phyloP scores from a whole-genome alignment of 1,139 yeast genomes.

The Wickerhamomyces sp. region DNA sequence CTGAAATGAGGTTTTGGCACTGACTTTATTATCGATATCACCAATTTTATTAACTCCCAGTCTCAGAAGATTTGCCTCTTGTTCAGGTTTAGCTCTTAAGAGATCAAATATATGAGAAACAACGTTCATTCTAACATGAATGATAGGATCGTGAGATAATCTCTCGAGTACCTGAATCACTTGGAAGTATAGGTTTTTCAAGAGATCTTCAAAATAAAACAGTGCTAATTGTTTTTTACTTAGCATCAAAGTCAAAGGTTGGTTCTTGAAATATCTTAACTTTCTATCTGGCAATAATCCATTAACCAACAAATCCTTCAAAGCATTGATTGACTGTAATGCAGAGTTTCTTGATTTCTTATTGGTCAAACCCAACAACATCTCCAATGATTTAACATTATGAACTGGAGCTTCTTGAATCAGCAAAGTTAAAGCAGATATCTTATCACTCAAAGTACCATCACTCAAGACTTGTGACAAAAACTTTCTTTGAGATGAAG shows the following conservation, averaged over 20 bases:
- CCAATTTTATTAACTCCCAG: slow-evolving; percentile 93
- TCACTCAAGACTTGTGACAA: slow-evolving; percentile 82
- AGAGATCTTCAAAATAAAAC: slow-evolving; percentile 84
- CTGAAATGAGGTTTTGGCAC: slow-evolving; percentile 83
- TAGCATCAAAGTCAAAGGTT: slow-evolving; percentile 49
- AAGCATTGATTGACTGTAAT: slow-evolving; percentile 81
- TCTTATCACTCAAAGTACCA: slow-evolving; percentile 95
- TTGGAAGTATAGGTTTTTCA: slow-evolving; percentile 73
- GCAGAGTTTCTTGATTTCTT: slow-evolving; percentile 95
- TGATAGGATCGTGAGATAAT: slow-evolving; percentile 86
- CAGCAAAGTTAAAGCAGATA: slow-evolving; percentile 86
- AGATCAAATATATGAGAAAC: slow-evolving; percentile 76
- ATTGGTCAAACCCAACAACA: slow-evolving; percentile 70
- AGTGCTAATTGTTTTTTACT: slow-evolving; percentile 56
- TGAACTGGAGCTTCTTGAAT: slow-evolving; percentile 95
- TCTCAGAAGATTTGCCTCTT: slow-evolving; percentile 84
- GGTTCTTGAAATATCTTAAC: slow-evolving; percentile 74
- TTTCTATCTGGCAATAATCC: slow-evolving; percentile 87
- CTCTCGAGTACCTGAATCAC: slow-evolving; percentile 56
- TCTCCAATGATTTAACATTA: slow-evolving; percentile 78
- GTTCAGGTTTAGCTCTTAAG: slow-evolving; percentile 86
- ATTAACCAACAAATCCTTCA: slow-evolving; percentile 78
- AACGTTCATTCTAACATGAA: slow-evolving; percentile 78
- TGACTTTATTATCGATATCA: slow-evolving; percentile 85
- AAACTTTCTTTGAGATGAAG: slow-evolving; percentile 82